Conservation (phyloP, 345 rosid genomes). For the Eucalyptus tenuipes region DNA sequence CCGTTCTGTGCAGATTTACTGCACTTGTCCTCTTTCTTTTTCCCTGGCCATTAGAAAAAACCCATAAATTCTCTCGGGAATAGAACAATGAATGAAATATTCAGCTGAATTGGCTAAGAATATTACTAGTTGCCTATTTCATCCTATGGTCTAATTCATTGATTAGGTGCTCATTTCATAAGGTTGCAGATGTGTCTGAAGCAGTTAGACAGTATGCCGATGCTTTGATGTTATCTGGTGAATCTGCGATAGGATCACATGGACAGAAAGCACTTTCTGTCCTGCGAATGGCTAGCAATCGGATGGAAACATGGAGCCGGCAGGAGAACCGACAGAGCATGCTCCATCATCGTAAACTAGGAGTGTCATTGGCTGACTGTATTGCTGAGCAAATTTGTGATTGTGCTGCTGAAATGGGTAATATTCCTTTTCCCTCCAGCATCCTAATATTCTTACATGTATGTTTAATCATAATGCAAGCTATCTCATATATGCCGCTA, state of each 20-base stretch:
- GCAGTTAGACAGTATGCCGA: constrained; percentile 61
- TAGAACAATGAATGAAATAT: background rate
- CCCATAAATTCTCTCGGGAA: background rate
- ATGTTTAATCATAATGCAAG: background rate
- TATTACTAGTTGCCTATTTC: background rate
- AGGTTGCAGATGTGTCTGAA: constrained; percentile 80
- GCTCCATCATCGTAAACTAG: constrained; percentile 20
- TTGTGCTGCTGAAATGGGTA: constrained; percentile 64
- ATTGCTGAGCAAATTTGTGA: constrained; percentile 66
- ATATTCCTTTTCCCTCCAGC: background rate
- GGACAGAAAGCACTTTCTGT: constrained; percentile 62
- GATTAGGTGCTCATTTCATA: background rate
- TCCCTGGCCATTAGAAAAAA: background rate
- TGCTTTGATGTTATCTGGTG: constrained; percentile 70
- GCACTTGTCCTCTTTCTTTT: background rate
- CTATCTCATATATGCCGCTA: background rate
- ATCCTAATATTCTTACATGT: background rate
- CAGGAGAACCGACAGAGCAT: constrained; percentile 23
- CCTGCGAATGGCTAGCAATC: constrained; percentile 35
- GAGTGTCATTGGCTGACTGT: constrained; percentile 29
- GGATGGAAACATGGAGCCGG: constrained; percentile 54
- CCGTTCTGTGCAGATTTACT: background rate
- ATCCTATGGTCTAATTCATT: background rate
- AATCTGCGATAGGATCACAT: constrained; percentile 53
- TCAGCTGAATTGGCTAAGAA: background rate